Evolutionary conservation across 2,329 filamentous ascomycete genomes (phyloP).

Genomic region (Clarireedia paspali): DNA sequence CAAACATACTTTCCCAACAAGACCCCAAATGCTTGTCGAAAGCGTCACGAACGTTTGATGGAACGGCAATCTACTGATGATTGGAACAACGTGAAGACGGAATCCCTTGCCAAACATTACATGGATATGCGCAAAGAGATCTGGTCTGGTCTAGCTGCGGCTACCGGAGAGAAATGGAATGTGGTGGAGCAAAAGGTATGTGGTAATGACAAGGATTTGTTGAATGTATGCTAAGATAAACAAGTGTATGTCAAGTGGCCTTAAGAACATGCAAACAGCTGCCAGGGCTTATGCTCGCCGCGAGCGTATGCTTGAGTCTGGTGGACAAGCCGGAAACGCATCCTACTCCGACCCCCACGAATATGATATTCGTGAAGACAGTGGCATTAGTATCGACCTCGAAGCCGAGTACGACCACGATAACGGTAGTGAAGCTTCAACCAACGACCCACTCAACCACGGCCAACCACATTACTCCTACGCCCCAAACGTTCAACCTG

Average conservation of each 20-base stretch:
- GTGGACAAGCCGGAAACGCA: constrained; percentile 1
- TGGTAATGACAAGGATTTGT: not conserved
- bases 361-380: constrained; percentile 45
- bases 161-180: constrained; percentile 76
- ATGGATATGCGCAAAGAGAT: constrained; percentile 74
- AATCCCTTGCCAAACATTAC: constrained; percentile 69
- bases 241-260: constrained; percentile 75
- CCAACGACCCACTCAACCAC: constrained; percentile 3
- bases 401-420: constrained; percentile 32
- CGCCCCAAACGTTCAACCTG: constrained; percentile 5
- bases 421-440: constrained; percentile 10
- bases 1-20: constrained; percentile 69
- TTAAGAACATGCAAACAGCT: constrained; percentile 71
- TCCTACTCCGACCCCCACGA: constrained; percentile 1
- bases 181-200: constrained; percentile 56
- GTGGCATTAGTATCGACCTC: constrained; percentile 58
- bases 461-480: constrained; percentile 8
- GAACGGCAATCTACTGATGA: constrained; percentile 54
- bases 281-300: constrained; percentile 59
- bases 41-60: constrained; percentile 78
- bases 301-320: constrained; percentile 40
- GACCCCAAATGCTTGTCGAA: constrained; percentile 66
- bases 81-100: constrained; percentile 70
- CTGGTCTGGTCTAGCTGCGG: constrained; percentile 67
- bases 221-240: constrained; percentile 9